phyloP scores from a whole-genome alignment of 768 basidiomycete species.

The Tulasnella sp. region DNA sequence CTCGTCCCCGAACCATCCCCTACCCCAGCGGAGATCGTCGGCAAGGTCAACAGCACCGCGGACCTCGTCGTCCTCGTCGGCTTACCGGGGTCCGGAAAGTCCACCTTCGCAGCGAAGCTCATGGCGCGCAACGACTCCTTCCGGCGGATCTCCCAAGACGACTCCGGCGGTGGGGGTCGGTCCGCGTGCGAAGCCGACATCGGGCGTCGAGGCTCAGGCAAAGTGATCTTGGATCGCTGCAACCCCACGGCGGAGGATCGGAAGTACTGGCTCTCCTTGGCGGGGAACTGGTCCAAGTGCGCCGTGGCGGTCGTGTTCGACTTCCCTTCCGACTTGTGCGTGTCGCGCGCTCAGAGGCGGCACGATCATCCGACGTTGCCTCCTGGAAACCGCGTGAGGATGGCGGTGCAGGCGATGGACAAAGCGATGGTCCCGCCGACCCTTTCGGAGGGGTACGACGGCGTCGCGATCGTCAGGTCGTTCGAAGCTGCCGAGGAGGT shows the following conservation, averaged over 20 bases:
- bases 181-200: conserved; percentile 39
- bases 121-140: conserved; percentile 36
- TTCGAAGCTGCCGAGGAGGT: conserved; percentile 42
- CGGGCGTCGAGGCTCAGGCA: conserved; percentile 27
- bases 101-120: conserved; percentile 41
- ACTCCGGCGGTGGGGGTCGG: conserved; percentile 33
- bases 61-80: conserved; percentile 48
- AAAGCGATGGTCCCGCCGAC: conserved; percentile 34
- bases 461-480: conserved; percentile 37
- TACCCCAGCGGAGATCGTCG: conserved; percentile 36
- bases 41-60: conserved; percentile 25
- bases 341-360: conserved; percentile 43
- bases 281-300: conserved; percentile 33
- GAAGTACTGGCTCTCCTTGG: conserved; percentile 39
- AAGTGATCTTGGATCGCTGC: conserved; percentile 45
- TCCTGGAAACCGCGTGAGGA: conserved; percentile 42
- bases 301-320: conserved; percentile 48
- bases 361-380: conserved; percentile 48
- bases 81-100: conserved; percentile 51
- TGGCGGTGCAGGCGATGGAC: conserved; percentile 45
- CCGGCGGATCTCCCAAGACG: conserved; percentile 45
- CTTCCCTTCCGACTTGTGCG: conserved; percentile 38
- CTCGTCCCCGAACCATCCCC: conserved; percentile 40
- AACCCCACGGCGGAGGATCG: conserved; percentile 40
- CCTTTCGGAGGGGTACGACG: conserved; percentile 42